phyloP scores from a whole-genome alignment of 805 yeast genomes.

The Schwanniomyces occidentalis region DNA sequence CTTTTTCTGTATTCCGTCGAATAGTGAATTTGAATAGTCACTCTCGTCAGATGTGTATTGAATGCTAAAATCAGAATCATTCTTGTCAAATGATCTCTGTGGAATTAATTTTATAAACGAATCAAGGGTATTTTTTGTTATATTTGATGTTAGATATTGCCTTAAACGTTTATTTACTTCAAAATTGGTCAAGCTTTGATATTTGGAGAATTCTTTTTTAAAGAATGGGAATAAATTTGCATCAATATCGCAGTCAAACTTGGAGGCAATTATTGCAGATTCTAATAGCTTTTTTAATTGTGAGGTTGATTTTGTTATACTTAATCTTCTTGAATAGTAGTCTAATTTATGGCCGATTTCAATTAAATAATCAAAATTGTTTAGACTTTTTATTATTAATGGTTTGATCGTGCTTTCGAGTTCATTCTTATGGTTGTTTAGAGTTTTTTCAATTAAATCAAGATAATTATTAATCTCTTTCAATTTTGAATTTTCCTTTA shows the following conservation, averaged over 20 bases:
- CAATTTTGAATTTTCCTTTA: constrained; percentile 4
- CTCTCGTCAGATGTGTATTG: constrained; percentile 16
- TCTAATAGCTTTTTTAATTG: constrained; percentile 5
- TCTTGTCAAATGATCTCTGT: background rate
- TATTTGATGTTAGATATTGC: background rate
- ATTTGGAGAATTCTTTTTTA: background rate
- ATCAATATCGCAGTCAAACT: constrained; percentile 1
- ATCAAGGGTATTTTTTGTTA: background rate
- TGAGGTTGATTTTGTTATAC: constrained; percentile 7
- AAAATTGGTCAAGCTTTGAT: background rate
- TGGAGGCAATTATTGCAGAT: background rate
- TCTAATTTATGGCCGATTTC: constrained; percentile 9
- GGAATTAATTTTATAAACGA: constrained; percentile 3
- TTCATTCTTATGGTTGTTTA: constrained; percentile 3
- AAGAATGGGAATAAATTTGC: background rate
- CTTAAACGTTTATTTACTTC: background rate
- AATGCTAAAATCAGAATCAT: constrained; percentile 4
- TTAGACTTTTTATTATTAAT: constrained; percentile 5
- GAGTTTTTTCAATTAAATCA: constrained; percentile 5
- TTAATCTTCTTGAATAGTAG: constrained; percentile 7
- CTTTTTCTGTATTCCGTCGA: constrained; percentile 22
- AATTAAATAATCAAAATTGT: constrained; percentile 10
- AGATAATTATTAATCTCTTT: constrained; percentile 6
- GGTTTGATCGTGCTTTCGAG: constrained; percentile 3
- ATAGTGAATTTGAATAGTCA: constrained; percentile 24